Conservation (phyloP, 2,329 filamentous ascomycete genomes). For the Capronia epimyces region DNA sequence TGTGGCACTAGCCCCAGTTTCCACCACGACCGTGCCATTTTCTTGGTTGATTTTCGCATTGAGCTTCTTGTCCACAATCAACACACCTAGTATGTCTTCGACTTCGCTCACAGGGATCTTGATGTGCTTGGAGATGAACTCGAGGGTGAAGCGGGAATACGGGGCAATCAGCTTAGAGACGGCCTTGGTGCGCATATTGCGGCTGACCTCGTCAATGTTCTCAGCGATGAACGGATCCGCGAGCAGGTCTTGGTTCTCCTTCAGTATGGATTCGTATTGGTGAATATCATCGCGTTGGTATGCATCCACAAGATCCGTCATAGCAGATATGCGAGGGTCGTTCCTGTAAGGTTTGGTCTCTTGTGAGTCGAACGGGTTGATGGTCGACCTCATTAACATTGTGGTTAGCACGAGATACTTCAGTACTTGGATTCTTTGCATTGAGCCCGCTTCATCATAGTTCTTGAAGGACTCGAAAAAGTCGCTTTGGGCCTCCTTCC, state of each 20-base stretch:
- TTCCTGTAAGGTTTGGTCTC: constrained; percentile 98
- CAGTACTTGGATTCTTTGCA: constrained; percentile 93
- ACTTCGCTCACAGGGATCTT: constrained; percentile 81
- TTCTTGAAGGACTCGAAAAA: constrained; percentile 99
- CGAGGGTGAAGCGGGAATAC: constrained; percentile 84
- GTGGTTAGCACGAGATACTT: constrained; percentile 95
- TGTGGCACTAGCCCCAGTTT: constrained; percentile 52
- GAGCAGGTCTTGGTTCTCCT: constrained; percentile 81
- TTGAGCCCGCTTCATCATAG: constrained; percentile 94
- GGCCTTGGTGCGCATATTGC: constrained; percentile 96
- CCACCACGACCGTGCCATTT: constrained; percentile 74
- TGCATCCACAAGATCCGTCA: constrained; percentile 94
- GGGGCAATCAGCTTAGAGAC: constrained; percentile 89
- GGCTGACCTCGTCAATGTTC: constrained; percentile 97
- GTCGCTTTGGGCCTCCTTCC: constrained; percentile 93
- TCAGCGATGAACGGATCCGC: constrained; percentile 94
- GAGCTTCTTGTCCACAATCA: constrained; percentile 86
- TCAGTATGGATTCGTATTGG: constrained; percentile 79
- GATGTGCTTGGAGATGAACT: constrained; percentile 81
- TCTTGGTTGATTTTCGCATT: constrained; percentile 85
- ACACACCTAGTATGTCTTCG: constrained; percentile 88
- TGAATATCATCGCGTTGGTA: constrained; percentile 95
- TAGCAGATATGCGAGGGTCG: constrained; percentile 88
- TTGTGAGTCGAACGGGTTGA: constrained; percentile 98
- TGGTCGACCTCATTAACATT: constrained; percentile 97